phyloP scores from a whole-genome alignment of 352 stramenopile species.

The Lagenidium sp. region DNA sequence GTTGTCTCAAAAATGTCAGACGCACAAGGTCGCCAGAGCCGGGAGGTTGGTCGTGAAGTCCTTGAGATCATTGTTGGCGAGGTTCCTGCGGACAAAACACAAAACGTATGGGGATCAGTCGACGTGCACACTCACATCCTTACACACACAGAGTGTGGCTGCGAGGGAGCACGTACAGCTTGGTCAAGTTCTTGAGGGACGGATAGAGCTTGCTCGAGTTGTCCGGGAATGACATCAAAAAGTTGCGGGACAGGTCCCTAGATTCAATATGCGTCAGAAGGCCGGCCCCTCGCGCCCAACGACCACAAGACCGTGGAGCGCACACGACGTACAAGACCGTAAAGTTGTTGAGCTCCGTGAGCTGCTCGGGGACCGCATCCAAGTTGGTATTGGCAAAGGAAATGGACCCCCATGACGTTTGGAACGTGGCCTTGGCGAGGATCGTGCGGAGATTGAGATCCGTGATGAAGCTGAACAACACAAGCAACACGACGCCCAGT shows the following conservation, averaged over 20 bases:
- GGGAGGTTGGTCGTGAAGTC: slow-evolving; percentile 25
- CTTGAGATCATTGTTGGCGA: slow-evolving; percentile 33
- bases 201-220: slow-evolving; percentile 20
- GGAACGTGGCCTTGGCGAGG: background rate
- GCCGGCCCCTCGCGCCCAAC: no score
- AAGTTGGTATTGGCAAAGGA: slow-evolving; percentile 44
- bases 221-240: slow-evolving; percentile 28
- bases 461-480: slow-evolving; percentile 23
- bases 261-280: no score
- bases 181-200: slow-evolving; percentile 19
- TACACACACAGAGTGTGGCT: no score
- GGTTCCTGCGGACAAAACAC: slow-evolving; percentile 6
- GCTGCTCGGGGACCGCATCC: slow-evolving; percentile 22
- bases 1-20: slow-evolving; percentile 3
- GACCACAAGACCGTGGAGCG: no score
- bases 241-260: slow-evolving; percentile 42
- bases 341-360: slow-evolving; percentile 26
- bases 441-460: slow-evolving; percentile 13
- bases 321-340: no score
- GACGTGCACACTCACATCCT: no score
- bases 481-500: slow-evolving; percentile 17
- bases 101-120: no score
- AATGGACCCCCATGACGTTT: slow-evolving; percentile 13
- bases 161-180: slow-evolving; percentile 8
- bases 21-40: slow-evolving; percentile 18